These are phyloP conservation scores for Dipteronia dyeriana DNA, from an alignment of 345 rosid genomes.

Conservation along the genomic window DNA sequence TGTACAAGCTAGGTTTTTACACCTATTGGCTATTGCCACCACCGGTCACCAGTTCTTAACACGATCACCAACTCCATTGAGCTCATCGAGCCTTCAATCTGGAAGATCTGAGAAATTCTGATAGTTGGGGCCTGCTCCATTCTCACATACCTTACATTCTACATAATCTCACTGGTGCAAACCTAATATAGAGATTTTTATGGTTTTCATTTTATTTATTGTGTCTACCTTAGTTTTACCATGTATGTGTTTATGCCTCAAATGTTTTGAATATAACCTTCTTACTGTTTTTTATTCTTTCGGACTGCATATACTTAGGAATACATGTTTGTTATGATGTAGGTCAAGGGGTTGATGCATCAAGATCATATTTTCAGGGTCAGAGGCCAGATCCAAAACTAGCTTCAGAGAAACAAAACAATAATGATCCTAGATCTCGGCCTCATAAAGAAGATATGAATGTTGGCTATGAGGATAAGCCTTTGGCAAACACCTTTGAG, in stretches of 20 bases:
- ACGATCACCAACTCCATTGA: too few relatives aligned
- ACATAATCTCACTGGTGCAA: too few relatives aligned
- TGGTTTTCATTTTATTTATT: too few relatives aligned
- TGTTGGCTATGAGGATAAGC: constrained; percentile 50
- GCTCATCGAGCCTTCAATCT: too few relatives aligned
- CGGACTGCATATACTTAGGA: constrained; percentile 7
- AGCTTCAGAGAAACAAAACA: constrained; percentile 52
- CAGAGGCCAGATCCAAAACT: constrained; percentile 50
- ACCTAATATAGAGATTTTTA: too few relatives aligned
- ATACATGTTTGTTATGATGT: constrained; percentile 28
- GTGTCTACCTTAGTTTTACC: too few relatives aligned
- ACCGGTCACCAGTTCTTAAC: too few relatives aligned
- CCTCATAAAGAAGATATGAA: constrained; percentile 55
- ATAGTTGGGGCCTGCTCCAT: too few relatives aligned
- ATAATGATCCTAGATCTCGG: constrained; percentile 52
- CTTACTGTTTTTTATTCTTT: neutral
- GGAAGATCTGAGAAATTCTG: too few relatives aligned
- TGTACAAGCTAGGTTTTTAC: too few relatives aligned
- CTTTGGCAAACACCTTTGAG: constrained; percentile 52
- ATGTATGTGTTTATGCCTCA: neutral
- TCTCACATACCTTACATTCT: too few relatives aligned
- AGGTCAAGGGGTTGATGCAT: constrained; percentile 73
- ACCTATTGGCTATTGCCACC: too few relatives aligned
- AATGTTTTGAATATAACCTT: neutral
- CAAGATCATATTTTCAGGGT: constrained; percentile 65